Evolutionary conservation across 352 stramenopile genomes (phyloP), one percentile per base, ranked within the genome.

Genomic region (Phytophthora lateralis): DNA sequence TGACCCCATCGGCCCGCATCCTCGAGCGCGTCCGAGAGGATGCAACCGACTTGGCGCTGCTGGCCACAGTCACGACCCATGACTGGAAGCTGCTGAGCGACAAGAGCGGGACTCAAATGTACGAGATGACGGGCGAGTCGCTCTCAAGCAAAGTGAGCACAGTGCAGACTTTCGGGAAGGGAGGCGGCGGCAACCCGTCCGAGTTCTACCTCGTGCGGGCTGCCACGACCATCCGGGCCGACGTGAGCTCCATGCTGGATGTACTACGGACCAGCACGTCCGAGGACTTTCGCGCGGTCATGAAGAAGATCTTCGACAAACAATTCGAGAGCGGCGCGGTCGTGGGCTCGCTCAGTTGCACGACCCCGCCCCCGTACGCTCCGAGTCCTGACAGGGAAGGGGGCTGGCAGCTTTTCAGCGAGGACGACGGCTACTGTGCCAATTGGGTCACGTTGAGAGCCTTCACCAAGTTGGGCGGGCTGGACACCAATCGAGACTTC

Each of bases 201-300:
- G 75, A 87, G 60, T 88, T 82, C 47, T 88, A 88, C 50, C 53
- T 89, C 20, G 71, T 85, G 44, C 79, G 80, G 29, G 78, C 63
- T 3, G 76, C 78, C 12, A 85, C 80, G 8, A 86, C 75, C 3
- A 55, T 85, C 6, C 48, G 59, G 18, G 52, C 69, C 14, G 73
- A 78, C 50, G 66, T 87, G 9, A 75, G 71, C 48, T 37, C 56
- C 7, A 63, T 85, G 53, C 55, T 89, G 26, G 59, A 73, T 29
- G 46, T 76, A 45, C 57, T 89, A 18, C 47, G 55, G 15, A 71
- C 77, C 43, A 63, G 42, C 34, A 63, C 48, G 1, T 84, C 68
- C 20, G 69, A 85, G 24, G 53, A 73, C 37, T 80, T 76, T 27
- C 58, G 56, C 24, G 57, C 56, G 34, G 60, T 78, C 24, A 88